Conservation (phyloP, 768 basidiomycete genomes). For the Podaxis carcinomalis region DNA sequence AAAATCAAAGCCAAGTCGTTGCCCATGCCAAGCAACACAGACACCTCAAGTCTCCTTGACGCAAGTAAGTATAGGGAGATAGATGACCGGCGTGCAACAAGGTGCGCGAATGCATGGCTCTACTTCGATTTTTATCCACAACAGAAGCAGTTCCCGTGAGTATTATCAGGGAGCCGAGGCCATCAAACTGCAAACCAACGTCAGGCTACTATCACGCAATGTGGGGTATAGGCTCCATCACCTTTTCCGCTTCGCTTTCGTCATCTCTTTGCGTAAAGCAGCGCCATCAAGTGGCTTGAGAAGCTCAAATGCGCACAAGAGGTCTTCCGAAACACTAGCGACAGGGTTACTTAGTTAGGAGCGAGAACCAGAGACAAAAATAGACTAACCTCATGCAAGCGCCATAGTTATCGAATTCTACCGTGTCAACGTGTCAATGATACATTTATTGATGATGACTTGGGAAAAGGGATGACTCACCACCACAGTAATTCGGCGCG, state of each 20-base stretch:
- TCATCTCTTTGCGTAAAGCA: slow-evolving; percentile 96
- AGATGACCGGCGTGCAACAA: background rate
- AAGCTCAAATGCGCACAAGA: slow-evolving; percentile 95
- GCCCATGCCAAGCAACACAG: background rate
- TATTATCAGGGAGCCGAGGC: slow-evolving; percentile 5
- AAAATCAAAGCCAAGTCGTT: background rate
- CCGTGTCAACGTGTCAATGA: slow-evolving; percentile 15
- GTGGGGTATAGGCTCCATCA: slow-evolving; percentile 24
- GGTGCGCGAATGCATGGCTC: background rate
- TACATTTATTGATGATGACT: slow-evolving; percentile 5
- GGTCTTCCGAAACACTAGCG: slow-evolving; percentile 87
- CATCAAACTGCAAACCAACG: slow-evolving; percentile 5
- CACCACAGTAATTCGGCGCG: slow-evolving; percentile 95
- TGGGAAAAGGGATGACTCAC: slow-evolving; percentile 41
- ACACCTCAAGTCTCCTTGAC: background rate
- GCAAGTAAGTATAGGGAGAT: background rate
- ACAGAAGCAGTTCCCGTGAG: background rate
- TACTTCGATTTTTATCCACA: background rate
- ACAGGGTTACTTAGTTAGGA: slow-evolving; percentile 14
- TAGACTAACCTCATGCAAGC: slow-evolving; percentile 82
- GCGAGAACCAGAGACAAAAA: slow-evolving; percentile 9
- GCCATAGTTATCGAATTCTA: slow-evolving; percentile 94
- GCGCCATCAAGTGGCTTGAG: slow-evolving; percentile 94
- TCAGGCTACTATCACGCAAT: background rate
- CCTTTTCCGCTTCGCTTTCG: slow-evolving; percentile 98